A percentile compares a stretch with the other conserved stretches of the same genome.
Conservation (phyloP, 75 land plant species). For the Picea glauca region DNA sequence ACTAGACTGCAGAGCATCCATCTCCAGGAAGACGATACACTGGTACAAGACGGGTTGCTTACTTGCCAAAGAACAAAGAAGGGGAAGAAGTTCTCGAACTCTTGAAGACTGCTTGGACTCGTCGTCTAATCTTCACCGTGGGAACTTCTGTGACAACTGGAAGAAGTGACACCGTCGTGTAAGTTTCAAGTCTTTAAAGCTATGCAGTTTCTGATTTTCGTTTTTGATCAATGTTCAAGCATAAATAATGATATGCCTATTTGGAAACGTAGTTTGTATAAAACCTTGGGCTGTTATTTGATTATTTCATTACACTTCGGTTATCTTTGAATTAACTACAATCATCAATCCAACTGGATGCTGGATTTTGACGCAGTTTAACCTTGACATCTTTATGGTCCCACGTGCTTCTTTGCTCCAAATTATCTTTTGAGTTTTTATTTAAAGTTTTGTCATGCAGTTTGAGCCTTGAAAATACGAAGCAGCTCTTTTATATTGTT, state of each 20-base stretch:
- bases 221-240: neutral
- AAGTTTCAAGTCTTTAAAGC: slow-evolving; percentile 12
- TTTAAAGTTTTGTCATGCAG: neutral
- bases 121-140: slow-evolving; percentile 27
- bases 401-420: too few species aligned
- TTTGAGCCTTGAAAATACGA: neutral
- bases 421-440: too few species aligned
- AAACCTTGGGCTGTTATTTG: neutral
- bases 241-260: neutral
- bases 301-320: neutral
- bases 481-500: neutral
- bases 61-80: slow-evolving; percentile 29
- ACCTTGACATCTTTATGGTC: neutral
- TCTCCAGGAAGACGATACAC: slow-evolving; percentile 29
- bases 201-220: neutral
- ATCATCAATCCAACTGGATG: neutral
- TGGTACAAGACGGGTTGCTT: slow-evolving; percentile 32
- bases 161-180: slow-evolving; percentile 23
- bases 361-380: neutral
- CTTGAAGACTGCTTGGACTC: slow-evolving; percentile 36
- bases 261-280: neutral
- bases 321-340: neutral
- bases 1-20: slow-evolving; percentile 34
- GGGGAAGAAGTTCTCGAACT: slow-evolving; percentile 36
- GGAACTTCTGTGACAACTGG: slow-evolving; percentile 44